Evolutionary conservation across 371 early-diverging fungal genomes (phyloP), one percentile per base, ranked within the genome.

Genomic region (Dipsacomyces acuminosporus): DNA sequence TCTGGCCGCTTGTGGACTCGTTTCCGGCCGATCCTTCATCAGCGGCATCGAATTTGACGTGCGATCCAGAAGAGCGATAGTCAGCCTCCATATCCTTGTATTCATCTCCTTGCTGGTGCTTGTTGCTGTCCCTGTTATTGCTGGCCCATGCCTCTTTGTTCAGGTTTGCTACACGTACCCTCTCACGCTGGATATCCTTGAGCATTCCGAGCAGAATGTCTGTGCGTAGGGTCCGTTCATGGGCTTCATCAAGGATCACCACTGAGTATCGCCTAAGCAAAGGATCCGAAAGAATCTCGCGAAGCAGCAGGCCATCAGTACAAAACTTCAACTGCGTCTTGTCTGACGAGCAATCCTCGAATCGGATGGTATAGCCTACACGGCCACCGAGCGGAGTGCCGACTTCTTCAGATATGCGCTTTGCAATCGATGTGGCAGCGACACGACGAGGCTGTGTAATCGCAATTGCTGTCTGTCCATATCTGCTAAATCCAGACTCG

Each of bases 251-350:
- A 26, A 99, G 74, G 13, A 96, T 82, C 45, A 99, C 83, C 8
- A 89, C 84, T 25, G 86, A 84, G 76, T 99, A 99, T 40, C 82
- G 74, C 1, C 75, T 51, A 19, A 96, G 67, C 35, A 88, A 44
- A 13, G 84, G 80, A 61, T 98, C 96, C 2, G 87, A 80, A 36
- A 98, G 77, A 6, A 92, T 77, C 70, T 99, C 99, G 24, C 96
- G 82, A 20, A 99, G 64, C 42, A 99, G 80, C 85, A 99, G 90
- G 65, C 99, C 99, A 71, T 99, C 99, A 0, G 99, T 99, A 73
- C 98, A 76, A 73, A 93, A 96, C 76, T 93, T 92, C 47, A 99
- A 85, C 58, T 83, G 69, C 0, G 99, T 99, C 15, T 79, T 66
- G 11, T 73, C 73, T n/a, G 84, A 84, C 1, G 94, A 87, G 8